These are phyloP conservation scores for Hippophae gyantsensis DNA, from an alignment of 306 rosid genomes.

Conservation along the genomic window DNA sequence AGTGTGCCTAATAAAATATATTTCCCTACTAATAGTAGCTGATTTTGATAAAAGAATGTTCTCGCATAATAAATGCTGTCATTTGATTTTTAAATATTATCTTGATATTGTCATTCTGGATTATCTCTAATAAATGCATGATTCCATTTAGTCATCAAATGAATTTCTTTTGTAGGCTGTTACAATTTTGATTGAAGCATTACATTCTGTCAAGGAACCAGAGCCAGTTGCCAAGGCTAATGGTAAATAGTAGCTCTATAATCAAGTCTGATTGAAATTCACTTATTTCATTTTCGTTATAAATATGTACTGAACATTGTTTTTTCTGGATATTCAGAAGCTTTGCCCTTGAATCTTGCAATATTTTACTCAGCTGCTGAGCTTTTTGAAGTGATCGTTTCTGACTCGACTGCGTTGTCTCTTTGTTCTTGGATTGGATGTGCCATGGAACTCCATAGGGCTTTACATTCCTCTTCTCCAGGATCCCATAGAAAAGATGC, in stretches of 20 bases:
- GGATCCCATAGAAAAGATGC: slow-evolving; percentile 97
- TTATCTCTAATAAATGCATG: not conserved
- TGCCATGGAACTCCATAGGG: slow-evolving; percentile 81
- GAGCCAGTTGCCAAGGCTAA: slow-evolving; percentile 55
- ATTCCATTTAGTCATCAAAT: slow-evolving; percentile 8
- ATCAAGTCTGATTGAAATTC: not conserved
- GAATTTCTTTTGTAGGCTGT: slow-evolving; percentile 51
- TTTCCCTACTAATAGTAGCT: no score
- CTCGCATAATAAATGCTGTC: not conserved
- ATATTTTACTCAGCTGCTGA: slow-evolving; percentile 94
- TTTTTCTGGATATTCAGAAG: slow-evolving; percentile 46
- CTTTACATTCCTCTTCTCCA: slow-evolving; percentile 80
- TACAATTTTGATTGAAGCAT: slow-evolving; percentile 65
- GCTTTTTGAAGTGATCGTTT: slow-evolving; percentile 92
- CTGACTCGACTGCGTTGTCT: slow-evolving; percentile 81
- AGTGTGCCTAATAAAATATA: no score
- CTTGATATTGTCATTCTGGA: slow-evolving; percentile 13
- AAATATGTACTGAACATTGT: slow-evolving; percentile 17
- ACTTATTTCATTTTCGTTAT: slow-evolving; percentile 5
- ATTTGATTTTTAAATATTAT: not conserved
- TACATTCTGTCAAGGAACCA: slow-evolving; percentile 63
- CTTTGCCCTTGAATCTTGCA: slow-evolving; percentile 70
- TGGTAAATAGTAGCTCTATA: slow-evolving; percentile 34
- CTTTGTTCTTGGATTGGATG: slow-evolving; percentile 82
- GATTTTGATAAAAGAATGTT: not conserved